Evolutionary conservation across 495 filamentous ascomycete species (phyloP), one percentile per base, ranked within the genome.

Genomic region (Aspergillus bertholletiae): DNA sequence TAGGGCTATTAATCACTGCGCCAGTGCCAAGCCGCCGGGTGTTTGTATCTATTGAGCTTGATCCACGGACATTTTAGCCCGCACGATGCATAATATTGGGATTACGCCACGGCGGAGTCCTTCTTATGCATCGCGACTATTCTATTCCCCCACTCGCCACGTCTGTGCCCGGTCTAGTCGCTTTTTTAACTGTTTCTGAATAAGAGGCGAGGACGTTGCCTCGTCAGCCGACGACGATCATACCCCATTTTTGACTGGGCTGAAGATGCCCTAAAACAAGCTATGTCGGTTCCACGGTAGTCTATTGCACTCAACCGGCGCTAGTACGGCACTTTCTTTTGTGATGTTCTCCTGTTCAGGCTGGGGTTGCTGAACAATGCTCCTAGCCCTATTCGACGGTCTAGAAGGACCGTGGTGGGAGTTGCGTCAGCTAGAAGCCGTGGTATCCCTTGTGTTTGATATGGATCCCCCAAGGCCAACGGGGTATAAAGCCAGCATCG

Each of bases 31-130:
- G 49, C 49, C 37, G n/a, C 30, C 48, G 30, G 34, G 28, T 32
- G 28, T 50, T 50, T 50, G 47, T 50, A 30, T 5, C 35, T 22
- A 50, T 27, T 23, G 37, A 43, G 49, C 49, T 51, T 51, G 49
- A 52, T 44, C 37, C 49, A 52, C 37, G 37, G 37, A 44, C 24
- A 44, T 51, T 40, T 37, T 20, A 44, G 6, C 49, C 22, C 30
- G 17, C 9, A 17, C 15, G 23, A 52, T 44, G 49, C n/a, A 43
- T 52, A 37, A n/a, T 17, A 35, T 40, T 35, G 15, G 30, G 30
- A 7, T 32, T 39, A 34, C 34, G 34, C 34, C 34, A 51, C 48
- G 15, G 48, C 21, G 48, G 48, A 40, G 48, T 34, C 27, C 48
- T n/a, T 50, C 48, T 24, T 30, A 17, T 48, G 26, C 44, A 17